A percentile compares a stretch with the other conserved stretches of the same genome.
These are phyloP conservation scores for Syzygium aromaticum DNA, from an alignment of 345 rosid genomes.

Conservation along the genomic window DNA sequence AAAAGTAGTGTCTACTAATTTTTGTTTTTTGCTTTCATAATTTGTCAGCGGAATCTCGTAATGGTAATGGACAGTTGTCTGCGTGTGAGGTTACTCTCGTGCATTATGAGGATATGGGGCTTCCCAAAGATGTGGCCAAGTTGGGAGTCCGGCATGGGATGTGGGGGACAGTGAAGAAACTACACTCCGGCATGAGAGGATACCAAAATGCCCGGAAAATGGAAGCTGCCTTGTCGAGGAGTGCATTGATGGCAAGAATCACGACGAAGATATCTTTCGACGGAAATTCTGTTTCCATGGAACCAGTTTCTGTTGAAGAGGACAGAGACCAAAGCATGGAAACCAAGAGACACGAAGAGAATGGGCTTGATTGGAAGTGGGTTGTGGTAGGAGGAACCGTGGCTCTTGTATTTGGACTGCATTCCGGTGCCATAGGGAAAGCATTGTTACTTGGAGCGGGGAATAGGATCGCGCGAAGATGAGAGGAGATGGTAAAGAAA, in stretches of 20 bases:
- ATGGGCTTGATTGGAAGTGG: constrained; percentile 90
- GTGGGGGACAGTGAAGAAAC: constrained; percentile 96
- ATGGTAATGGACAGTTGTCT: constrained; percentile 68
- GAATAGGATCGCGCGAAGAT: constrained; percentile 67
- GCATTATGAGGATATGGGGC: constrained; percentile 96
- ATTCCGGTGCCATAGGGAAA: constrained; percentile 60
- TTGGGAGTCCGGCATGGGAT: constrained; percentile 89
- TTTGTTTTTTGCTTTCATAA: not conserved
- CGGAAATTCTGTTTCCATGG: constrained; percentile 30
- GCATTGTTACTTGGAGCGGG: constrained; percentile 76
- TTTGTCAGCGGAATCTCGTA: constrained; percentile 74
- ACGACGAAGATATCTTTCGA: constrained; percentile 49
- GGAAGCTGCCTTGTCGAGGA: constrained; percentile 51
- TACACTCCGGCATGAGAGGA: constrained; percentile 74
- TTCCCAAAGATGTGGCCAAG: constrained; percentile 96
- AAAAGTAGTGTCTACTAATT: not conserved
- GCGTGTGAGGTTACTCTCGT: constrained; percentile 88
- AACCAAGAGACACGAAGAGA: constrained; percentile 25
- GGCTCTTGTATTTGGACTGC: constrained; percentile 75
- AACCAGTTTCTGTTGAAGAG: constrained; percentile 26
- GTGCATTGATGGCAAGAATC: constrained; percentile 61
- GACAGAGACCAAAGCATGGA: constrained; percentile 11
- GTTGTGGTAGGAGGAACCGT: constrained; percentile 67
- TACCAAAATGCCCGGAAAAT: constrained; percentile 71
- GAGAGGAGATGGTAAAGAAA: constrained; percentile 11